A percentile compares a stretch with the other conserved stretches of the same genome.
Evolutionary conservation across 2,329 filamentous ascomycete species (phyloP).

Genomic region (Aphanocladium album): DNA sequence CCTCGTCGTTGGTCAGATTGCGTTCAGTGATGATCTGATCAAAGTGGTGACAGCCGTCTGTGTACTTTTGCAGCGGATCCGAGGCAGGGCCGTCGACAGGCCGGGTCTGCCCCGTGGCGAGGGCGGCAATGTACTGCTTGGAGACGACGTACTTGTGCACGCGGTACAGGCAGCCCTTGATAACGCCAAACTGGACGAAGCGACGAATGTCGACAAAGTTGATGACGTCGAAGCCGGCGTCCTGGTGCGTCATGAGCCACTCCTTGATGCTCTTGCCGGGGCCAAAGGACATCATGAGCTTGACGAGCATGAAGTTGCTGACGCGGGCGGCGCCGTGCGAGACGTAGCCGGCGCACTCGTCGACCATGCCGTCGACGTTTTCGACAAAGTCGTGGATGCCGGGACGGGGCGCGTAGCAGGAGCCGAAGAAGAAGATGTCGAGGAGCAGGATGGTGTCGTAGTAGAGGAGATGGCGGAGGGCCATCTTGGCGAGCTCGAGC

Average conservation of each 20-base stretch:
- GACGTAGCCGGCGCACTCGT: constrained; percentile 85
- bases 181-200: constrained; percentile 91
- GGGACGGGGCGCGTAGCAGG: constrained; percentile 78
- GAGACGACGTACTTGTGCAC: constrained; percentile 86
- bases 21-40: constrained; percentile 79
- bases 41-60: constrained; percentile 71
- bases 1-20: constrained; percentile 63
- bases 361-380: constrained; percentile 68
- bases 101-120: constrained; percentile 50
- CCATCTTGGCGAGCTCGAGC: constrained; percentile 77
- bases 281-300: constrained; percentile 79
- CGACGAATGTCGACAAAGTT: constrained; percentile 79
- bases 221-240: constrained; percentile 60
- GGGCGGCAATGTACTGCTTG: constrained; percentile 53
- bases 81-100: constrained; percentile 27
- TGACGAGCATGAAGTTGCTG: constrained; percentile 63
- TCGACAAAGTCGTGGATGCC: constrained; percentile 75
- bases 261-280: constrained; percentile 81
- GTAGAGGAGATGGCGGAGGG: constrained; percentile 83
- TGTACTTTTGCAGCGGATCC: constrained; percentile 59
- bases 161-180: constrained; percentile 90
- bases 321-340: constrained; percentile 44
- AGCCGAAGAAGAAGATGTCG: constrained; percentile 91
- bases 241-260: constrained; percentile 74
- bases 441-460: constrained; percentile 87